Evolutionary conservation across 2,329 filamentous ascomycete species (phyloP).

Genomic region (Ophiostoma quercus): DNA sequence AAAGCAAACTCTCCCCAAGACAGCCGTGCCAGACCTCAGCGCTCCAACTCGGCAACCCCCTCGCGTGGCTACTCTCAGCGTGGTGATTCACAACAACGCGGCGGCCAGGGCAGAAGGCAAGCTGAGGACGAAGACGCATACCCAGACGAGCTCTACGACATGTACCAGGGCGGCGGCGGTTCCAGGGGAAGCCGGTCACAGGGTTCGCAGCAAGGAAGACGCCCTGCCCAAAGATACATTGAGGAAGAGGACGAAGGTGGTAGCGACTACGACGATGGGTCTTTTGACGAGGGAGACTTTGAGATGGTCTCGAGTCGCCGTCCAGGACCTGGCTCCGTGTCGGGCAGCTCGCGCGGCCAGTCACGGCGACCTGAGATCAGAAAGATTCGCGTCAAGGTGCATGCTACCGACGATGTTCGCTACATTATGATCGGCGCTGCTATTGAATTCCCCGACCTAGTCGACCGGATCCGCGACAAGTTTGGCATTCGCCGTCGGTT

Average conservation of each 20-base stretch:
- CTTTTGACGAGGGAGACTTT: constrained; percentile 71
- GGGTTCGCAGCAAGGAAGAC: constrained; percentile 30
- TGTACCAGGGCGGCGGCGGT: constrained; percentile 45
- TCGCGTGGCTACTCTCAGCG: constrained; percentile 42
- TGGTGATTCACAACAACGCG: constrained; percentile 41
- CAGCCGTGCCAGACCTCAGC: constrained; percentile 34
- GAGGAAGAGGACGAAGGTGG: constrained; percentile 70
- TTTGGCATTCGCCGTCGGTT: constrained; percentile 73
- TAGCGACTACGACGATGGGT: constrained; percentile 65
- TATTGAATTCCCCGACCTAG: constrained; percentile 71
- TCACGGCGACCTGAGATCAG: constrained; percentile 62
- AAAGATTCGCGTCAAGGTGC: constrained; percentile 86
- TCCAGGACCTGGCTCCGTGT: constrained; percentile 42
- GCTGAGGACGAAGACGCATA: constrained; percentile 59
- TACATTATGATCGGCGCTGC: constrained; percentile 80
- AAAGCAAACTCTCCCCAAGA: constrained; percentile 46
- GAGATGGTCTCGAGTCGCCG: constrained; percentile 64
- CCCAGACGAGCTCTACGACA: constrained; percentile 65
- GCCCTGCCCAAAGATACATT: constrained; percentile 56
- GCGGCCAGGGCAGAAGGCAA: constrained; percentile 35
- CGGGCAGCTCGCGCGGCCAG: constrained; percentile 47
- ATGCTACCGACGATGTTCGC: constrained; percentile 74
- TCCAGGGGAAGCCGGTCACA: constrained; percentile 40
- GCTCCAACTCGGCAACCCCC: constrained; percentile 44
- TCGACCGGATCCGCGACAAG: constrained; percentile 76